phyloP scores from a whole-genome alignment of 306 rosid species.

The Cucumis cinereus region DNA sequence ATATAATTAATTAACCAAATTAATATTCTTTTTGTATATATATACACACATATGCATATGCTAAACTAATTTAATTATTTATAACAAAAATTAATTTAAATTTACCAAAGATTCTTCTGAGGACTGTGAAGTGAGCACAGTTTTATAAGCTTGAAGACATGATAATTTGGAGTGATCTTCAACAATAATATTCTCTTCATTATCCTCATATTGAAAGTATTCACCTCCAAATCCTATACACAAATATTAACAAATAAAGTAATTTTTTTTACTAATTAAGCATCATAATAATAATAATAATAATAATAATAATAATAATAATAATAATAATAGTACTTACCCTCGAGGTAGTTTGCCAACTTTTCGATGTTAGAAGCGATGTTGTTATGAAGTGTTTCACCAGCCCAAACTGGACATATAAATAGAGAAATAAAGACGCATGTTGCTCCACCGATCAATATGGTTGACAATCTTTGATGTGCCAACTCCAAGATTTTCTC shows the following conservation, averaged over 20 bases:
- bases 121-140: constrained; percentile 50
- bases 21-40: too few species aligned
- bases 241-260: too few species aligned
- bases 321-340: not conserved
- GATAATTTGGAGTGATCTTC: constrained; percentile 15
- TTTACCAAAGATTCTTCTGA: constrained; percentile 55
- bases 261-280: too few species aligned
- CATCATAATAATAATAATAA: too few species aligned
- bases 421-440: constrained; percentile 52
- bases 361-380: constrained; percentile 53
- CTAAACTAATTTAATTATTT: too few species aligned
- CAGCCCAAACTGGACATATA: constrained; percentile 85
- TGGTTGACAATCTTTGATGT: constrained; percentile 51
- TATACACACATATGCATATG: too few species aligned
- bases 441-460: constrained; percentile 51
- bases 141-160: constrained; percentile 44
- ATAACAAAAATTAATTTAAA: not conserved
- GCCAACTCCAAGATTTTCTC: constrained; percentile 43
- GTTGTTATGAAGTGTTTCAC: constrained; percentile 61
- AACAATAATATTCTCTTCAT: constrained; percentile 3
- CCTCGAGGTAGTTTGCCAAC: constrained; percentile 55
- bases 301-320: too few species aligned
- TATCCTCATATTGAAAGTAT: constrained; percentile 34
- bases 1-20: too few species aligned
- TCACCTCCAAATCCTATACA: constrained; percentile 46